Percentiles rank a stretch among this genome's conserved stretches.
Conservation (phyloP, 2,329 filamentous ascomycete species). For the Claviceps africana region DNA sequence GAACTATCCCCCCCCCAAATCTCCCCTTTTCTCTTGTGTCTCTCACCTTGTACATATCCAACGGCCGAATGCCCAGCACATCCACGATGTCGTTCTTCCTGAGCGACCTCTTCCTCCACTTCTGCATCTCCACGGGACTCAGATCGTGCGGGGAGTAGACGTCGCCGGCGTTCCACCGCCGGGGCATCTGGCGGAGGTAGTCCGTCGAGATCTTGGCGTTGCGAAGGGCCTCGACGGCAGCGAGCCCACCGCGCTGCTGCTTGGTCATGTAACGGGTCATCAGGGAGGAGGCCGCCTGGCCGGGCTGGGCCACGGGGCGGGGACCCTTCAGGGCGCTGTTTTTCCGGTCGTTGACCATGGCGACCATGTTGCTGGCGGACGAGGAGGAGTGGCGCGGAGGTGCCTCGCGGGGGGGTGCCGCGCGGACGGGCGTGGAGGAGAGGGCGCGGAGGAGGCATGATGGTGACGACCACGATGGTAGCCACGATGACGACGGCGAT, state of each 20-base stretch:
- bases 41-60: slow-evolving; percentile 73
- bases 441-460: slow-evolving; percentile 14
- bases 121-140: slow-evolving; percentile 60
- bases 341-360: slow-evolving; percentile 11
- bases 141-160: slow-evolving; percentile 86
- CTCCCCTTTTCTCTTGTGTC: neutral
- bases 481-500: neutral
- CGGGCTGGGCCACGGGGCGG: slow-evolving; percentile 3
- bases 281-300: slow-evolving; percentile 16
- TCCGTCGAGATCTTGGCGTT: slow-evolving; percentile 31
- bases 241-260: slow-evolving; percentile 22
- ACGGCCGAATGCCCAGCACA: slow-evolving; percentile 61
- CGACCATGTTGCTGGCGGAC: slow-evolving; percentile 13
- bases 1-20: neutral
- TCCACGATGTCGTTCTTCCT: slow-evolving; percentile 63
- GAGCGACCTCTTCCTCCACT: slow-evolving; percentile 53
- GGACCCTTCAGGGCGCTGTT: neutral
- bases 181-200: slow-evolving; percentile 49
- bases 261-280: slow-evolving; percentile 17
- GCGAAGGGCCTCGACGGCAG: slow-evolving; percentile 13
- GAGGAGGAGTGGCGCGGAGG: slow-evolving; percentile 8
- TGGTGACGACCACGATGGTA: neutral
- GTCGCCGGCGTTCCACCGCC: slow-evolving; percentile 65
- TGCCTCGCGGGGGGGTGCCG: slow-evolving; percentile 13
- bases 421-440: slow-evolving; percentile 15